Evolutionary conservation across 345 rosid genomes (phyloP), one percentile per base, ranked within the genome.

Genomic region (Lepidium africanum): DNA sequence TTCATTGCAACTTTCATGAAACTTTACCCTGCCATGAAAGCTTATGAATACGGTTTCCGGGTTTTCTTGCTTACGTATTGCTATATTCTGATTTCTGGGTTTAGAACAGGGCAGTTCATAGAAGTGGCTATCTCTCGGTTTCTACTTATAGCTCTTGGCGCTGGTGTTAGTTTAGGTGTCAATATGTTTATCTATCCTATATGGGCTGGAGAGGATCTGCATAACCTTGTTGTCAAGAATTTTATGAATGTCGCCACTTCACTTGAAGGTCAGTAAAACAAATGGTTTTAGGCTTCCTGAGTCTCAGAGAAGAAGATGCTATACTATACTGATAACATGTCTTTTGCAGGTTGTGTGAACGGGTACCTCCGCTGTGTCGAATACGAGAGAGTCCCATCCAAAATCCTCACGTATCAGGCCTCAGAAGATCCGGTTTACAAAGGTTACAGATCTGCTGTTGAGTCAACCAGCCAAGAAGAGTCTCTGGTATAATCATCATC

Each of bases 121-220:
- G 65, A 87, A 58, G 90, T 89, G 14, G 97, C 98, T 14, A 76
- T 86, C 16, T 63, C 88, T 7, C 83, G 97, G 16, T 90, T 93
- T 77, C 70, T 87, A 71, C 86, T 90, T 52, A 93, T 93, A 54
- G 96, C 92, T 27, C 82, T 93, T 48, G 97, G 98, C 30, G 98
- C 96, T 74, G 85, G 76, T 46, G 88, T 93, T 73, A 78, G 86
- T 69, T 82, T 90, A 70, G 84, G 75, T 33, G 80, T 93, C 25
- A 93, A 93, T 69, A 81, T 88, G 73, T 87, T 83, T 81, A 90
- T 93, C 73, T 93, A 82, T 76, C 98, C 97, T 19, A 93, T 93
- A 35, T 93, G 98, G 98, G 96, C 98, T 61, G 97, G 98, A 6
- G 98, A 93, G 79, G 98, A 90, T 83, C 82, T 90, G 56, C 98